Evolutionary conservation across 129 eudicot genomes (phyloP).

Genomic region (Rutidosis leptorrhynchoides): DNA sequence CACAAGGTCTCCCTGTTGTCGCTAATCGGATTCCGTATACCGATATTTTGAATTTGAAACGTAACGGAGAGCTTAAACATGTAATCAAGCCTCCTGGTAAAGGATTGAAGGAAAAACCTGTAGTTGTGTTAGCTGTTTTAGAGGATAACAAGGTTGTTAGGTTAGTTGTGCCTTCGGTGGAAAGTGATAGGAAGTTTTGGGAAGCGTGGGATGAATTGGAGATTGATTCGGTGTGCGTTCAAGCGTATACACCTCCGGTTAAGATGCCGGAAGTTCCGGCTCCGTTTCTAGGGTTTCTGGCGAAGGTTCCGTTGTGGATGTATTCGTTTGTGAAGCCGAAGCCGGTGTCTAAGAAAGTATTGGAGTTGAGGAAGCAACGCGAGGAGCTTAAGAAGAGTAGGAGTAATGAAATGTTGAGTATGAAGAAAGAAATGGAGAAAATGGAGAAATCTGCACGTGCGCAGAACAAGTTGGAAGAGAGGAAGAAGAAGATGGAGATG

Average conservation of each 20-base stretch:
- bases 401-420: constrained; percentile 39
- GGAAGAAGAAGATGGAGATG: constrained; percentile 48
- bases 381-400: constrained; percentile 54
- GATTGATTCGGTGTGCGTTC: constrained; percentile 61
- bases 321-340: constrained; percentile 48
- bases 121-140: constrained; percentile 71
- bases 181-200: constrained; percentile 64
- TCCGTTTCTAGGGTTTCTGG: constrained; percentile 56
- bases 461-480: constrained; percentile 62
- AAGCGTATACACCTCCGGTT: constrained; percentile 77
- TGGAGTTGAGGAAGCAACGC: constrained; percentile 67
- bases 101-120: constrained; percentile 47
- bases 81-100: constrained; percentile 53
- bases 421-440: constrained; percentile 35
- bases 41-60: constrained; percentile 56
- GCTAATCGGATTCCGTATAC: constrained; percentile 52
- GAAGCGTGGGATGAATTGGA: constrained; percentile 61
- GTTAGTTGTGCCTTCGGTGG: constrained; percentile 67
- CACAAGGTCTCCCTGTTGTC: constrained; percentile 68
- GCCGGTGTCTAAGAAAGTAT: constrained; percentile 61
- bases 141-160: constrained; percentile 83
- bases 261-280: constrained; percentile 57
- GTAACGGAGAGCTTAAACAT: constrained; percentile 62
- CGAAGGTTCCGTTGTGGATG: constrained; percentile 43
- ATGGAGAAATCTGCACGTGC: constrained; percentile 53